These are phyloP conservation scores for Phyllosticta paracitricarpa DNA, from an alignment of 2,329 filamentous ascomycete species.

Conservation along the genomic window DNA sequence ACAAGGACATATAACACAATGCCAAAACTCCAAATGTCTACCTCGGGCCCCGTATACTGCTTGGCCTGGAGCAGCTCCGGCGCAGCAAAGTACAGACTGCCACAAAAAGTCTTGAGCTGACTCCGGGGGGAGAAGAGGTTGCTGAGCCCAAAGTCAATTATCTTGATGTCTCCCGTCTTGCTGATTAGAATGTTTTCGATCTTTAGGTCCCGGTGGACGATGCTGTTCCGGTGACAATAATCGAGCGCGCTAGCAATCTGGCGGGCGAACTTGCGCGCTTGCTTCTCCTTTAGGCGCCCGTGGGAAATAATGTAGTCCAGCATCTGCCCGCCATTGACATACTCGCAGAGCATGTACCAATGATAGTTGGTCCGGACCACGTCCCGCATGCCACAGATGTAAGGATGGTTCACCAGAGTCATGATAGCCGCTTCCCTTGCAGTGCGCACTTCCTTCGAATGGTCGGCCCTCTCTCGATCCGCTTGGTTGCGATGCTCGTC, in stretches of 20 bases:
- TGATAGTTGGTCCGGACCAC: conserved; percentile 94
- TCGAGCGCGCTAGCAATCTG: conserved; percentile 95
- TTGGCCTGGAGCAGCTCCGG: conserved; percentile 88
- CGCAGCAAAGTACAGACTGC: conserved; percentile 94
- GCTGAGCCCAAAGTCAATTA: conserved; percentile 96
- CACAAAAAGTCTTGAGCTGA: conserved; percentile 92
- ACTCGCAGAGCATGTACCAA: conserved; percentile 99
- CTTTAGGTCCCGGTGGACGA: conserved; percentile 94
- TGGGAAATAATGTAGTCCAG: conserved; percentile 99
- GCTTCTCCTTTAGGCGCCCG: conserved; percentile 94
- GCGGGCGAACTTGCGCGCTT: conserved; percentile 91
- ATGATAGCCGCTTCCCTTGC: conserved; percentile 94
- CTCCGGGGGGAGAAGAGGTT: conserved; percentile 83
- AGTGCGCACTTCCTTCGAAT: conserved; percentile 92
- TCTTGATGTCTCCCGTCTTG: conserved; percentile 98
- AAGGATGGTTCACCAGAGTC: conserved; percentile 84
- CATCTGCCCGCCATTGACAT: conserved; percentile 98
- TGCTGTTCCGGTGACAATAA: conserved; percentile 96
- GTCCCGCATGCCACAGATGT: conserved; percentile 92
- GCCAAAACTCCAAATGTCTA: conserved; percentile 97
- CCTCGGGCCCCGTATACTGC: conserved; percentile 90
- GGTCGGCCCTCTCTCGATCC: conserved; percentile 81
- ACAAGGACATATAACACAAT: conserved; percentile 96
- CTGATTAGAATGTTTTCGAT: conserved; percentile 99
- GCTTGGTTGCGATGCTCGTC: conserved; percentile 66